phyloP scores from a whole-genome alignment of 106 monocot genomes.

The Apostasia shenzhenica region DNA sequence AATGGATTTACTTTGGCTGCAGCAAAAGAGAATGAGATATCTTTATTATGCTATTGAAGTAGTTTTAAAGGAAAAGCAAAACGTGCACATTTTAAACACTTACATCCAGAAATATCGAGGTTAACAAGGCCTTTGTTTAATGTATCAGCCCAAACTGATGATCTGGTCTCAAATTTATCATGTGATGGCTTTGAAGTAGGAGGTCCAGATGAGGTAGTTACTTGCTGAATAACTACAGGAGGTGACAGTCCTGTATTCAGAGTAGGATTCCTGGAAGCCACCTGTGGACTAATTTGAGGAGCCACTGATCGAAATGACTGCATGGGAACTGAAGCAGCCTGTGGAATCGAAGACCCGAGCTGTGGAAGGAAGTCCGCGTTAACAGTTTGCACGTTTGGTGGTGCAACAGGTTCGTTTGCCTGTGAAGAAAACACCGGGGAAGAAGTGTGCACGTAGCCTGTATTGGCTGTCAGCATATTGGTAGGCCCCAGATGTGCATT shows the following conservation, averaged over 20 bases:
- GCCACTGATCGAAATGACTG: constrained; percentile 20
- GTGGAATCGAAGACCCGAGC: constrained; percentile 21
- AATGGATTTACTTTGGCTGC: constrained; percentile 73
- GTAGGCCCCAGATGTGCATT: constrained; percentile 1
- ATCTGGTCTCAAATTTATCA: constrained; percentile 91
- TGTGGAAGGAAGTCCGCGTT: constrained; percentile 17
- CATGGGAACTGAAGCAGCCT: constrained; percentile 12
- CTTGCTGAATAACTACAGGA: constrained; percentile 10
- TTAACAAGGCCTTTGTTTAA: constrained; percentile 86
- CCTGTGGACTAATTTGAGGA: background rate
- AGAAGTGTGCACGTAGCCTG: background rate
- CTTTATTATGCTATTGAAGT: background rate
- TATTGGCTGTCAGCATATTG: background rate
- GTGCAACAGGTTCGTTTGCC: constrained; percentile 9
- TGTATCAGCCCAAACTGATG: constrained; percentile 93
- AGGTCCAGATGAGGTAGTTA: constrained; percentile 8
- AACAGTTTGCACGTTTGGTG: constrained; percentile 8
- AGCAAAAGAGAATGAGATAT: background rate
- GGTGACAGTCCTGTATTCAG: constrained; percentile 9
- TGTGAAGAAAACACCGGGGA: constrained; percentile 16
- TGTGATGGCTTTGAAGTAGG: constrained; percentile 27
- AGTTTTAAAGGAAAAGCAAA: background rate
- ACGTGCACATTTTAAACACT: constrained; percentile 18
- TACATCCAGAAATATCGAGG: constrained; percentile 97
- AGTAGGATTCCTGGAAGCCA: constrained; percentile 4